Evolutionary conservation across 139 green algal genomes (phyloP).

Genomic region (Eudorina sp.): DNA sequence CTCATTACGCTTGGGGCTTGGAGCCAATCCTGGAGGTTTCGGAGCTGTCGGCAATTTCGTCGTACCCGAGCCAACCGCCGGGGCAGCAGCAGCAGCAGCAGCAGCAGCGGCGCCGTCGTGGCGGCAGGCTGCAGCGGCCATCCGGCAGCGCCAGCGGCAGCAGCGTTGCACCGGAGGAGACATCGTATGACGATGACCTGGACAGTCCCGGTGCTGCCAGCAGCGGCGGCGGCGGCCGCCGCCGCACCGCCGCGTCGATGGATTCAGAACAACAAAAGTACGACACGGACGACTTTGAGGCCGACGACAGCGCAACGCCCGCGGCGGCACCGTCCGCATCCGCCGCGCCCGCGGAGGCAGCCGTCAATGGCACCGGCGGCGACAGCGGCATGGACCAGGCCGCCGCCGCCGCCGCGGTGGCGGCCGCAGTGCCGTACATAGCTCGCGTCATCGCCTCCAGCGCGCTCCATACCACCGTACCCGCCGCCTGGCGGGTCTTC

Average conservation of each 20-base stretch:
- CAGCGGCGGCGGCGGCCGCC: too few species aligned
- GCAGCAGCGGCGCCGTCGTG: neutral
- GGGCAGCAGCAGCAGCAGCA: neutral
- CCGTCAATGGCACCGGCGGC: neutral
- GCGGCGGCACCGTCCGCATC: neutral
- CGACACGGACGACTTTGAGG: conserved; percentile 11
- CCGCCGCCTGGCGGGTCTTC: conserved; percentile 20
- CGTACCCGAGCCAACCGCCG: neutral
- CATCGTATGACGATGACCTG: too few species aligned
- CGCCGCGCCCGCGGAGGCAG: neutral
- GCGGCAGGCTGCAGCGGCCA: too few species aligned
- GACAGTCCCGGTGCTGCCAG: too few species aligned
- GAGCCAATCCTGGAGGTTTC: conserved; percentile 13
- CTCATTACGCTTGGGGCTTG: conserved; percentile 6
- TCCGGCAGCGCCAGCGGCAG: too few species aligned
- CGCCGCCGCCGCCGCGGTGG: neutral
- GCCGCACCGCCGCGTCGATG: too few species aligned
- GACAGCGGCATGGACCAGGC: neutral
- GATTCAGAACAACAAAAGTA: neutral
- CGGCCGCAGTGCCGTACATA: neutral
- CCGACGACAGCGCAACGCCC: neutral
- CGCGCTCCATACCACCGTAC: conserved; percentile 16
- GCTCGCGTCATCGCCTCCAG: conserved; percentile 22
- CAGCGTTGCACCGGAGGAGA: too few species aligned
- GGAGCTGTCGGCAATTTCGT: conserved; percentile 1